Evolutionary conservation across 208 protist genomes (phyloP).

Genomic region (Cochliopodium minus): DNA sequence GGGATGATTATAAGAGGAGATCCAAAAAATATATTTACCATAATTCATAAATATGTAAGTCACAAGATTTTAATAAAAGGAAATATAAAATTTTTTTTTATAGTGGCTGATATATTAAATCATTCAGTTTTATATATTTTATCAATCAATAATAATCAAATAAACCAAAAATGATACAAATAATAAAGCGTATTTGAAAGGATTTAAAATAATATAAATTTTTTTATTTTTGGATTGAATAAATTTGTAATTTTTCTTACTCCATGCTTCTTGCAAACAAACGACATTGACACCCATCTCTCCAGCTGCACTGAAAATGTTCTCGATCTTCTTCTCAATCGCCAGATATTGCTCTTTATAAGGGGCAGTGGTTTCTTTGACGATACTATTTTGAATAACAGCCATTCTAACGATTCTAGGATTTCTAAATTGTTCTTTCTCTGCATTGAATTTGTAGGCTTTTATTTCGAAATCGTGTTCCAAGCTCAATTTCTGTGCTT

Average conservation of each 20-base stretch:
- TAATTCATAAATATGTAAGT: too few species aligned
- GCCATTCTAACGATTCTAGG: conserved; percentile 43
- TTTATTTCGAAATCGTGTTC: conserved; percentile 31
- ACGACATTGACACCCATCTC: conserved; percentile 46
- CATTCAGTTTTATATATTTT: too few species aligned
- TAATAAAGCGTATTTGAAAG: too few species aligned
- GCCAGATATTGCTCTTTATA: conserved; percentile 43
- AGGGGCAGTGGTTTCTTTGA: conserved; percentile 33
- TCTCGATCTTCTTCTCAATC: conserved; percentile 32
- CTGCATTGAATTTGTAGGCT: conserved; percentile 19
- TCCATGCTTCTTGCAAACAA: conserved; percentile 55
- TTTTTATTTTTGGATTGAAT: conserved; percentile 51
- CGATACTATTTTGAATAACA: conserved; percentile 53
- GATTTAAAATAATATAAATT: conserved; percentile 14
- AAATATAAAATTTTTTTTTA: too few species aligned
- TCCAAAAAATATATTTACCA: too few species aligned
- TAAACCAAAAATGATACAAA: too few species aligned
- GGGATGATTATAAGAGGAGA: too few species aligned
- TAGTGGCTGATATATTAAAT: too few species aligned
- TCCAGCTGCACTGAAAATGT: conserved; percentile 39
- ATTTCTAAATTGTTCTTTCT: conserved; percentile 26
- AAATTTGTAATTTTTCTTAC: conserved; percentile 55
- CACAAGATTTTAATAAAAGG: too few species aligned
- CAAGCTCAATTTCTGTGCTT: not conserved
- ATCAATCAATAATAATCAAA: too few species aligned